phyloP scores from a whole-genome alignment of 305 asterid genomes.

The Fraxinus baroniana region DNA sequence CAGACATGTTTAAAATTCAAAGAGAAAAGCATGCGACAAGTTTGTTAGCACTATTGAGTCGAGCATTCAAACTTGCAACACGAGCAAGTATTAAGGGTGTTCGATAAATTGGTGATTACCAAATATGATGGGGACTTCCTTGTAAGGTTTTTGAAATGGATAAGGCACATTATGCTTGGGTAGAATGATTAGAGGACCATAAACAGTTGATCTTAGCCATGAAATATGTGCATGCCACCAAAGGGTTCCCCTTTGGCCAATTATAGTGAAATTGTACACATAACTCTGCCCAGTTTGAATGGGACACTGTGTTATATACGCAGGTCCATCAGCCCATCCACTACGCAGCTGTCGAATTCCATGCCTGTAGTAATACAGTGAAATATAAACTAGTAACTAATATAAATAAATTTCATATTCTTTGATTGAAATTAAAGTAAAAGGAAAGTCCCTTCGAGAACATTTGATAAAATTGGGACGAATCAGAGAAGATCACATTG shows the following conservation, averaged over 20 bases:
- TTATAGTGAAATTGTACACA: constrained; percentile 24
- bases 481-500: neutral
- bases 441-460: neutral
- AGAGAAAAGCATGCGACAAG: neutral
- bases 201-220: constrained; percentile 23
- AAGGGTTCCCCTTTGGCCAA: constrained; percentile 28
- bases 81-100: neutral
- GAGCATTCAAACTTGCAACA: neutral
- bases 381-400: neutral
- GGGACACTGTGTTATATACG: constrained; percentile 25
- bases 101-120: constrained; percentile 9
- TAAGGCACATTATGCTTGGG: constrained; percentile 16
- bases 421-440: neutral
- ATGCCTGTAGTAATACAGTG: constrained; percentile 16
- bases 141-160: constrained; percentile 24
- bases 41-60: neutral
- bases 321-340: constrained; percentile 33
- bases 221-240: constrained; percentile 30
- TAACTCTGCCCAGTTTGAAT: constrained; percentile 22
- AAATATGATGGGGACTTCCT: constrained; percentile 23
- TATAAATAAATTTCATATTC: neutral
- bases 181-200: constrained; percentile 24
- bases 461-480: neutral
- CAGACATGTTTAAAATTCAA: neutral
- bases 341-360: constrained; percentile 25